Evolutionary conservation across 305 asterid species (phyloP).

Genomic region (Fraxinus nigra): DNA sequence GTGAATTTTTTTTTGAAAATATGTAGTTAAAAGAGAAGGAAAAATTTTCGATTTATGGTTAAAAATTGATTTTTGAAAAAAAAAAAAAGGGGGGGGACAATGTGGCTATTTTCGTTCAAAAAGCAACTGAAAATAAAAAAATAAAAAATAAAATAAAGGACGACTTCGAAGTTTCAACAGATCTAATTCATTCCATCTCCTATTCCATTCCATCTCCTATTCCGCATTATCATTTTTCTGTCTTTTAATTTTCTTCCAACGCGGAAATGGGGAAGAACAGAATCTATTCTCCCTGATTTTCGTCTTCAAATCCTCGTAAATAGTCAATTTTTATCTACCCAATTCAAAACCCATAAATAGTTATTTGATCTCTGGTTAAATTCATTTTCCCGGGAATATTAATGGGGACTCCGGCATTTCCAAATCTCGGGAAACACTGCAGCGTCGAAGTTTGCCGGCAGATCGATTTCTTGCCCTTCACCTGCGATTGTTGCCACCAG

Average conservation of each 20-base stretch:
- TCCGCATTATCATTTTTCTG: conserved; percentile 18
- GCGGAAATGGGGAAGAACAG: conserved; percentile 33
- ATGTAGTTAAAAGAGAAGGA: too few species aligned
- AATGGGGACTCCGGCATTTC: conserved; percentile 91
- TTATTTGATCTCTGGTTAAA: conserved; percentile 6
- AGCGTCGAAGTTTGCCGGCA: conserved; percentile 79
- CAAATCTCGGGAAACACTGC: conserved; percentile 88
- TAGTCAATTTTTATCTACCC: neutral
- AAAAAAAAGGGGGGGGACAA: too few species aligned
- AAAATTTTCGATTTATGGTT: too few species aligned
- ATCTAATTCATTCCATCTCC: neutral
- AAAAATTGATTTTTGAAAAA: too few species aligned
- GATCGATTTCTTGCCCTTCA: conserved; percentile 91
- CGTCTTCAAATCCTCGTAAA: conserved; percentile 14
- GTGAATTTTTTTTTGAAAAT: too few species aligned
- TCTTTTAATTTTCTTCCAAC: conserved; percentile 8
- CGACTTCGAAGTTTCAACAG: neutral
- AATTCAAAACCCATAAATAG: neutral
- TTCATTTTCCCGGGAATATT: conserved; percentile 22
- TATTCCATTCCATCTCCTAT: neutral
- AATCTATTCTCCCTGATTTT: conserved; percentile 8
- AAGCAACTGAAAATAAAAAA: neutral
- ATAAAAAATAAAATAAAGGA: neutral
- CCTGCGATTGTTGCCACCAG: conserved; percentile 87
- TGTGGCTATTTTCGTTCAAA: neutral